Evolutionary conservation across 768 basidiomycete genomes (phyloP).

Genomic region (Macrolepiota albuminosa): DNA sequence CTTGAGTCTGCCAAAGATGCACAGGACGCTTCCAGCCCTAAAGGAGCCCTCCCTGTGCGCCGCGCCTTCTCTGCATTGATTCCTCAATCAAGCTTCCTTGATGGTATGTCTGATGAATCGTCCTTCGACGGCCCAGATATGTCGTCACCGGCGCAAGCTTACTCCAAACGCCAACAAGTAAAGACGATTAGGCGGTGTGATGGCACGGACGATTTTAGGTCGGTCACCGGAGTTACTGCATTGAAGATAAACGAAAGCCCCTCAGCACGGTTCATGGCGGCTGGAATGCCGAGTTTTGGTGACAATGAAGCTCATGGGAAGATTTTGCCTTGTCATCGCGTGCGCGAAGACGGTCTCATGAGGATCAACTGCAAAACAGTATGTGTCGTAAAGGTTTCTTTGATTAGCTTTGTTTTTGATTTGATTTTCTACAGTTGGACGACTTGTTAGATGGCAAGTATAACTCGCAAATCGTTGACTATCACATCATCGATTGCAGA

Average conservation of each 20-base stretch:
- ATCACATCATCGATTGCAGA: constrained; percentile 89
- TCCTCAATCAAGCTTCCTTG: constrained; percentile 51
- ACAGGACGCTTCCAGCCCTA: constrained; percentile 25
- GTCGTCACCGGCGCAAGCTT: constrained; percentile 80
- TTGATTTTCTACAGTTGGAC: constrained; percentile 52
- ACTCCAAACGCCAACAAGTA: constrained; percentile 70
- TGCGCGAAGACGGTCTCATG: constrained; percentile 94
- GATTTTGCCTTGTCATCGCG: constrained; percentile 88
- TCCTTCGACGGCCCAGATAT: constrained; percentile 67
- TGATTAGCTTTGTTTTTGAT: constrained; percentile 3
- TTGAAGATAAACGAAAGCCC: constrained; percentile 52
- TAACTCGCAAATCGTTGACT: constrained; percentile 57
- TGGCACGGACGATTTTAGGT: constrained; percentile 77
- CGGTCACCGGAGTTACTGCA: constrained; percentile 64
- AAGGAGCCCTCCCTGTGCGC: constrained; percentile 47
- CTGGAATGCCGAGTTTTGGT: constrained; percentile 80
- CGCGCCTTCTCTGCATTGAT: constrained; percentile 77
- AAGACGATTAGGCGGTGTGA: constrained; percentile 77
- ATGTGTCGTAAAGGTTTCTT: constrained; percentile 23
- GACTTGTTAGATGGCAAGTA: constrained; percentile 73
- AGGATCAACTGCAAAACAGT: constrained; percentile 81
- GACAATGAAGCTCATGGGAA: constrained; percentile 93
- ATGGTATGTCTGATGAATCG: constrained; percentile 43
- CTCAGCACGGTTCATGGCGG: constrained; percentile 47
- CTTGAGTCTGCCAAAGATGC: constrained; percentile 25